phyloP scores from a whole-genome alignment of 2,329 filamentous ascomycete species.

The Catunica adiposa region DNA sequence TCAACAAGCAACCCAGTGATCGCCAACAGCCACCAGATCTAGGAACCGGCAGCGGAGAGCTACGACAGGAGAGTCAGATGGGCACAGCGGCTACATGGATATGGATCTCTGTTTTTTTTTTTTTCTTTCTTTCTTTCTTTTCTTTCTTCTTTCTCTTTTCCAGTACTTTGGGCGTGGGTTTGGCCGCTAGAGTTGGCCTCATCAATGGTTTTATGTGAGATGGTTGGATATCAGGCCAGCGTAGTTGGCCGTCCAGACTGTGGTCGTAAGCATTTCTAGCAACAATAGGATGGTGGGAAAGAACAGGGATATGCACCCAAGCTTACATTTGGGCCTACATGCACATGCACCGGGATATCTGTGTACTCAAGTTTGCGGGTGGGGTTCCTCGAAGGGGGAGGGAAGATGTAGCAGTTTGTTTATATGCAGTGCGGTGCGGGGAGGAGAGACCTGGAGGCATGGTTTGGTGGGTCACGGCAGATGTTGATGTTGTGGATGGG shows the following conservation, averaged over 20 bases:
- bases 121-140: no score
- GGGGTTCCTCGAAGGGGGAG: not conserved
- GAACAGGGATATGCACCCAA: no score
- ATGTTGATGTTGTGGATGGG: not conserved
- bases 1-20: not conserved
- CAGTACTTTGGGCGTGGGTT: no score
- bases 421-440: not conserved
- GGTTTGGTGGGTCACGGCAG: not conserved
- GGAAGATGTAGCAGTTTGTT: not conserved
- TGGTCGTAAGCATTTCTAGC: no score
- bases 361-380: not conserved
- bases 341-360: no score
- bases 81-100: not conserved
- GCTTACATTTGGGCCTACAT: no score
- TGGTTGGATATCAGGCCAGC: no score
- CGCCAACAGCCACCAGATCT: not conserved
- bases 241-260: no score
- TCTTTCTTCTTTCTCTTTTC: no score
- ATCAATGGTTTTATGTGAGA: no score
- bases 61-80: not conserved
- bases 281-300: no score
- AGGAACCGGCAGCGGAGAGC: not conserved
- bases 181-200: no score
- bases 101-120: not conserved
- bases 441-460: not conserved